Evolutionary conservation across 371 early-diverging fungal species (phyloP).

Genomic region (Nosema granulosis): DNA sequence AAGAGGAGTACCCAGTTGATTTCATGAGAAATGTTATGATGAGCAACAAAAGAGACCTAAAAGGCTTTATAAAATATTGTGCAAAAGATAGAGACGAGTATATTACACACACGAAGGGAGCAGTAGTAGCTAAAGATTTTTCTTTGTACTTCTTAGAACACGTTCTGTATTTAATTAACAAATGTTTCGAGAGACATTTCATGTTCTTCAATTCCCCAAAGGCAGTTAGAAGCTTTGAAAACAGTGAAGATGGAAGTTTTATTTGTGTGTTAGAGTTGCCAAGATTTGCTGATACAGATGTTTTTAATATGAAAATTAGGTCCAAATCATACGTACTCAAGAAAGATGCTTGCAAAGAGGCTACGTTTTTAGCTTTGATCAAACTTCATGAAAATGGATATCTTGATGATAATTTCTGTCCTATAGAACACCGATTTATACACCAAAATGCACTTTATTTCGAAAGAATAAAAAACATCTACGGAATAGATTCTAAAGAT

Average conservation of each 20-base stretch:
- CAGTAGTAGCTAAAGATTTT: not conserved
- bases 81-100: not conserved
- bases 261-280: slow-evolving; percentile 6
- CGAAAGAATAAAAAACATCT: not conserved
- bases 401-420: not conserved
- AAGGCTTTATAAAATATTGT: not conserved
- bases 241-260: not conserved
- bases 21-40: not conserved
- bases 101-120: not conserved
- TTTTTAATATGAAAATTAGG: not conserved
- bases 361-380: not conserved
- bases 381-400: not conserved
- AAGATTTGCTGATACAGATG: not conserved
- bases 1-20: not conserved
- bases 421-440: slow-evolving; percentile 6
- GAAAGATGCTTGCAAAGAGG: slow-evolving; percentile 20
- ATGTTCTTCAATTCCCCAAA: not conserved
- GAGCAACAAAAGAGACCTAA: not conserved
- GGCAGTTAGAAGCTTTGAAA: not conserved
- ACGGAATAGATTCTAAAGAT: not conserved
- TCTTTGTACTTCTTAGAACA: slow-evolving; percentile 11
- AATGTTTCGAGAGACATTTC: not conserved
- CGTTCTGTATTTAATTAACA: slow-evolving; percentile 5
- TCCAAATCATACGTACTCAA: not conserved
- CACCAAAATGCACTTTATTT: not conserved